Evolutionary conservation across 1,139 yeast species (phyloP).

Genomic region (Suhomyces bribrorum): DNA sequence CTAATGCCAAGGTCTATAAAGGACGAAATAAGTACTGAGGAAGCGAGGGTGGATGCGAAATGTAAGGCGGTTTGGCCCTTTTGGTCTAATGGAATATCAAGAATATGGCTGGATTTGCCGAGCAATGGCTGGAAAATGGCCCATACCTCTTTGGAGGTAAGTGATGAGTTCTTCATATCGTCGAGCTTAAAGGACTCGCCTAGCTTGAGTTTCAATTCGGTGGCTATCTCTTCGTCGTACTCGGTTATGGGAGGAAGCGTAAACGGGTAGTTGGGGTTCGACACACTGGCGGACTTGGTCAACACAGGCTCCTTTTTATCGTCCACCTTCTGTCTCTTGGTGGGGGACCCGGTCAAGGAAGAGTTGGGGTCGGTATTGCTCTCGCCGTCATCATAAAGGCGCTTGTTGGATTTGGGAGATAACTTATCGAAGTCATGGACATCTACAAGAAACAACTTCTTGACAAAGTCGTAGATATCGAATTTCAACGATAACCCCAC

Average conservation of each 20-base stretch:
- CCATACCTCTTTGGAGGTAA: constrained; percentile 17
- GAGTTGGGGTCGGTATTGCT: constrained; percentile 15
- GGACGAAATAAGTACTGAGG: constrained; percentile 37
- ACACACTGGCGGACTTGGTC: constrained; percentile 1
- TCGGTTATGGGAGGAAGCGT: constrained; percentile 22
- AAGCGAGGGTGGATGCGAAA: constrained; percentile 48
- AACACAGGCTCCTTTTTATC: constrained; percentile 7
- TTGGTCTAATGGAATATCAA: constrained; percentile 44
- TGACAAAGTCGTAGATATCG: constrained; percentile 43
- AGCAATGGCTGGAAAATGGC: constrained; percentile 19
- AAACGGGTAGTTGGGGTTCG: constrained; percentile 24
- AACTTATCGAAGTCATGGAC: constrained; percentile 48
- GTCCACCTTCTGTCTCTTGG: constrained; percentile 17
- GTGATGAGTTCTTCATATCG: constrained; percentile 14
- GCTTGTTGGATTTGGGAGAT: constrained; percentile 33
- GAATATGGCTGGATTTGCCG: constrained; percentile 14
- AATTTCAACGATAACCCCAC: constrained; percentile 42
- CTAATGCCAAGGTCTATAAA: constrained; percentile 39
- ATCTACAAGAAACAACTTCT: constrained; percentile 43
- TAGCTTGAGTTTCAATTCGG: constrained; percentile 22
- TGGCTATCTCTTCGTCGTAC: constrained; percentile 20
- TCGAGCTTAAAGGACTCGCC: constrained; percentile 25
- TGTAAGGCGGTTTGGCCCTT: constrained; percentile 50
- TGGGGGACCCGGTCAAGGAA: constrained; percentile 20
- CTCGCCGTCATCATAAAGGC: constrained; percentile 19